Percentiles rank a stretch among this genome's conserved stretches.
These are phyloP conservation scores for Paralagenidium karlingii DNA, from an alignment of 352 stramenopile species.

Conservation along the genomic window DNA sequence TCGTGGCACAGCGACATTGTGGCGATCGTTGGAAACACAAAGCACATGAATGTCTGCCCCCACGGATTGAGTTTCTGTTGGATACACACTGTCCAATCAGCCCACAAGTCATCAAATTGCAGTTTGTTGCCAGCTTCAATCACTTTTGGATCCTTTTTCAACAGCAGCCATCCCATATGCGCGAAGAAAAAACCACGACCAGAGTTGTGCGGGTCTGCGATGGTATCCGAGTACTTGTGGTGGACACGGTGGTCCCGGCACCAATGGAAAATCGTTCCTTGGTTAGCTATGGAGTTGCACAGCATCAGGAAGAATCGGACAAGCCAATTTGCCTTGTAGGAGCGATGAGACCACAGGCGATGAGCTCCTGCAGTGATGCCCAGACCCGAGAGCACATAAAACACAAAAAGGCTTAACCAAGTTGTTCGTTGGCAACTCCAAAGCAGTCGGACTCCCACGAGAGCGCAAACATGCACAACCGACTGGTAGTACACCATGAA, in stretches of 20 bases:
- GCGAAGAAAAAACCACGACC: conserved; percentile 98
- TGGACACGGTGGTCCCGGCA: conserved; percentile 96
- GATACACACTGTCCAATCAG: conserved; percentile 91
- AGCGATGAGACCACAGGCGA: conserved; percentile 94
- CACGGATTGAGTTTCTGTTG: conserved; percentile 97
- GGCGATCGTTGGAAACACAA: conserved; percentile 89
- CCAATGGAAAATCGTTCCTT: conserved; percentile 98
- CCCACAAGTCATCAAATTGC: conserved; percentile 95
- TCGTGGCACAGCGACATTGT: conserved; percentile 82
- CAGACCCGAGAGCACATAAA: conserved; percentile 92
- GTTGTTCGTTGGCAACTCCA: conserved; percentile 77
- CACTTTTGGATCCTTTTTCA: conserved; percentile 95
- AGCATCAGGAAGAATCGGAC: conserved; percentile 95
- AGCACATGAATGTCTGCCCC: conserved; percentile 98
- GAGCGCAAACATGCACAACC: conserved; percentile 87
- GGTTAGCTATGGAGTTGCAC: conserved; percentile 95
- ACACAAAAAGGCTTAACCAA: conserved; percentile 78
- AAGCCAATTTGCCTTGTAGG: conserved; percentile 88
- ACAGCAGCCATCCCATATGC: conserved; percentile 97
- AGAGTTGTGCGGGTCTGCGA: conserved; percentile 91
- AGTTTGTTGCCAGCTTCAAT: conserved; percentile 86
- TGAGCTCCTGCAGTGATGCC: conserved; percentile 98
- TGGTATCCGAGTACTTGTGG: conserved; percentile 98
- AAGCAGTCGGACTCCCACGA: conserved; percentile 81
- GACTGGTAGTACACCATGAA: conserved; percentile 97